Conservation (phyloP, 73 alveolate species). For the Blepharisma japonicum region DNA sequence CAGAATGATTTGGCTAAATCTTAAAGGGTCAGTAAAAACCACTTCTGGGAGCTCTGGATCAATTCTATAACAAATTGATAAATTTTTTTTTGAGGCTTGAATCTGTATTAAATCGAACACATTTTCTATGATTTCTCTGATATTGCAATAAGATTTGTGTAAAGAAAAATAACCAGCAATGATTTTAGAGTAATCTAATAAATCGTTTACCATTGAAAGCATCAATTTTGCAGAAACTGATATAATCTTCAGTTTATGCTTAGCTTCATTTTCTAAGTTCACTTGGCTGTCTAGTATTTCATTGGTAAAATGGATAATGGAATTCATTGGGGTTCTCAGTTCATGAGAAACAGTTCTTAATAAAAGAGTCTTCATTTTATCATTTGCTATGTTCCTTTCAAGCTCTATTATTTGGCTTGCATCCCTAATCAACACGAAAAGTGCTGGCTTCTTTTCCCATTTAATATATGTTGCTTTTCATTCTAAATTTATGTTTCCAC, state of each 20-base stretch:
- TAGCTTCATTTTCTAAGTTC: background rate
- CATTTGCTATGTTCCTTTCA: background rate
- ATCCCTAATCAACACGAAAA: background rate
- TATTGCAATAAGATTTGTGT: background rate
- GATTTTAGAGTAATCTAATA: conserved; percentile 29
- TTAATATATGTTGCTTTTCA: background rate
- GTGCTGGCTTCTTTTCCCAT: background rate
- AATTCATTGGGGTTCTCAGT: conserved; percentile 18
- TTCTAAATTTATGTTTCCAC: background rate
- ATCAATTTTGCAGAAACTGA: background rate
- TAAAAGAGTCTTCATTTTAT: background rate
- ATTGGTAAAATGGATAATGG: background rate
- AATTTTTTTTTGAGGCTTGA: background rate
- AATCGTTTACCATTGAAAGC: background rate
- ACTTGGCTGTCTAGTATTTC: background rate
- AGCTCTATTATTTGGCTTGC: background rate
- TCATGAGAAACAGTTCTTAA: conserved; percentile 30
- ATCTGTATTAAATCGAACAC: background rate
- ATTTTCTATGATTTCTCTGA: background rate
- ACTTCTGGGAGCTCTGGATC: background rate
- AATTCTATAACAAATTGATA: background rate
- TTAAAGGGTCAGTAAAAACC: background rate
- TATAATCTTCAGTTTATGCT: background rate
- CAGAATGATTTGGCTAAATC: background rate
- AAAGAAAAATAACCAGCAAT: background rate